Base-by-base conservation (phyloP, 305 asterid genomes). In the Caryopteris hybrid region DNA sequence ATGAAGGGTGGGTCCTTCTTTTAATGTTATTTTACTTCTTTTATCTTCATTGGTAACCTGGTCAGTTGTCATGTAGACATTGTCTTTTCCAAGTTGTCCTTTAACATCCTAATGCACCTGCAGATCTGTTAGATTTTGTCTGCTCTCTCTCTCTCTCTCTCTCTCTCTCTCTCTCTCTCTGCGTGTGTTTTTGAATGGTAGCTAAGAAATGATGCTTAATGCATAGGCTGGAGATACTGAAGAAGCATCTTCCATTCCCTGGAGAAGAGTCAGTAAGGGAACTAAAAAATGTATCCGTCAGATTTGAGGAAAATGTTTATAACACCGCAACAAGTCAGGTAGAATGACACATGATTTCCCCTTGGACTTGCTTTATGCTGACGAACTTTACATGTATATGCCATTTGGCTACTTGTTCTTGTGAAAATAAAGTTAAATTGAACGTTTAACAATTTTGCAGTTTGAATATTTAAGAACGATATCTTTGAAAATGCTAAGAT, bases 221-320 rank as follows among this genome's bases (percentile, higher is more conserved):
- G 72, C 59, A 64, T 70, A 88, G 96, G 75, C 76, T 86, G 85
- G 91, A 83, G 50, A 81, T 86, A 39, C 77, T 91, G 84, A 84
- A 74, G 81, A 73, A 83, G 75, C 90, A 81, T 77, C 84, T 85
- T 59, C 93, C 92, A 68, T 74, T 74, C 70, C 65, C 85, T 81
- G 88, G 90, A 61, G 79, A 69, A 60, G 95, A 84, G 53, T 88
- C 84, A 57, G 72, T 75, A 12, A 86, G 76, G 73, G 95, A 88
- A 79, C 83, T 89, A 11, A 76, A 77, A 69, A 82, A 78, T 25
- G 85, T 88, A 77, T 90, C 93, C 52, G 56, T 77, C 64, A 70
- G 88, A 70, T 86, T 85, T 72, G 97, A 91, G 87, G 92, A 84
- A 69, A 80, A 80, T 72, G 84, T 83, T 66, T 87, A 78, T 72